Base-by-base conservation (phyloP, 257 asterid species). In the Nemophila menziesii region DNA sequence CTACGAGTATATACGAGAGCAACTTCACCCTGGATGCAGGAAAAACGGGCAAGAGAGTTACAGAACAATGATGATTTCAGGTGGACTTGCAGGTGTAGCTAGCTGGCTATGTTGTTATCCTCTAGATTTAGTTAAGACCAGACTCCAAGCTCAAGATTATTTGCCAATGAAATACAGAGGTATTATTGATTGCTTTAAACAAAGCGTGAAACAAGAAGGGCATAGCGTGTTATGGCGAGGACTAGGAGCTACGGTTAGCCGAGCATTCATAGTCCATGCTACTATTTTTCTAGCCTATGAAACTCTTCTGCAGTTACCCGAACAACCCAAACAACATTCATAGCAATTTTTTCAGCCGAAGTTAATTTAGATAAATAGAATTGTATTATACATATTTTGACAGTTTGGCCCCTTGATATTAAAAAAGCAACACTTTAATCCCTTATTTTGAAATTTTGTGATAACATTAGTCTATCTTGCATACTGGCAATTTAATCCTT, bases 91-190 rank as follows among this genome's bases (percentile, higher is more conserved):
- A 0, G 93, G 97, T 0, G 79, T 78, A 10, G 64, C 73, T 11
- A 86, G 97, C 69, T 82, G 94, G 94, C 46, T 74, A 14, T 51
- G 69, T 41, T 79, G 92, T 59, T 86, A 82, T 26, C 94, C 93
- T 0, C 48, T 77, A 19, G 94, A 86, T 23, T 93, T 82, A 5
- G 45, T 86, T 8, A 86, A 86, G 33, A 86, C 94, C 3, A 67
- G 82, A 48, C 62, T 82, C 26, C 97, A 86, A 52, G 92, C 90
- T 0, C 63, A 68, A 46, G 5, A 27, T 13, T 46, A 62, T 9
- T 46, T 61, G 41, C 42, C 65, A 16, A 8, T 48, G 12, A 69
- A 33, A 45, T 77, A 73, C 50, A 16, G n/a, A 1, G 82, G 93
- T 37, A 67, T 82, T 15, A 43, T 67, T 4, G 82, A 82, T 37